Evolutionary conservation across 805 yeast genomes (phyloP).

Genomic region (Yarrowia sp.): DNA sequence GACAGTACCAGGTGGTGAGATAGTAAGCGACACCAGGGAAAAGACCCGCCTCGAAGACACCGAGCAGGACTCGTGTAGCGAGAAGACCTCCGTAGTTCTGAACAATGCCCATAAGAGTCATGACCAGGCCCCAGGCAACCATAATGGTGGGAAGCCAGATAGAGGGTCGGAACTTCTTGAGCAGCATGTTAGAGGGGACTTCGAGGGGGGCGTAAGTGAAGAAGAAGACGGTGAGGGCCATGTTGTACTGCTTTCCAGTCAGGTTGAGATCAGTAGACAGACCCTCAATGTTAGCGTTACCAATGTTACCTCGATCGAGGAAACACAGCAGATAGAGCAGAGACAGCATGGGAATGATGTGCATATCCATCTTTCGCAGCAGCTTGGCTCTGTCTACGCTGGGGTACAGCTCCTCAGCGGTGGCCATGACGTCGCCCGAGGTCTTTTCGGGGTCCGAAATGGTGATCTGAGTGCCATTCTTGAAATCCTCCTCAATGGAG

Average conservation of each 20-base stretch:
- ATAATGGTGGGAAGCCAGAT: constrained; percentile 49
- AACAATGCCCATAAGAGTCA: constrained; percentile 51
- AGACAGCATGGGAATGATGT: constrained; percentile 58
- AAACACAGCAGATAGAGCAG: constrained; percentile 58
- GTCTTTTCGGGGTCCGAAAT: constrained; percentile 32
- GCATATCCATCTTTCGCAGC: constrained; percentile 53
- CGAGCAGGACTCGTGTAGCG: constrained; percentile 53
- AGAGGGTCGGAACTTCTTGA: constrained; percentile 51
- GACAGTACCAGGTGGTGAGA: constrained; percentile 49
- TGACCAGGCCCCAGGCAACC: constrained; percentile 51
- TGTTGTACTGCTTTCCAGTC: constrained; percentile 47
- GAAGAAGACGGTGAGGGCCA: constrained; percentile 55
- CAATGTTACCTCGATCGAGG: constrained; percentile 61
- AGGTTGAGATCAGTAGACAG: constrained; percentile 53
- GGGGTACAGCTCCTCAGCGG: constrained; percentile 41
- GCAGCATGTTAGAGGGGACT: constrained; percentile 44
- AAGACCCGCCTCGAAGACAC: constrained; percentile 55
- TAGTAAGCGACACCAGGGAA: constrained; percentile 54
- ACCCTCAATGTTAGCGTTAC: constrained; percentile 62
- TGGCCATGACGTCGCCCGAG: constrained; percentile 6
- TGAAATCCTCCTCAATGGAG: constrained; percentile 28
- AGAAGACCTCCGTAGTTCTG: constrained; percentile 48
- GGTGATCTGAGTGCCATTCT: constrained; percentile 26
- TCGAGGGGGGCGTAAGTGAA: constrained; percentile 45
- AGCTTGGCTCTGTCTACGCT: constrained; percentile 40